Conservation (phyloP, 345 rosid species). For the Gossypium stocksii region DNA sequence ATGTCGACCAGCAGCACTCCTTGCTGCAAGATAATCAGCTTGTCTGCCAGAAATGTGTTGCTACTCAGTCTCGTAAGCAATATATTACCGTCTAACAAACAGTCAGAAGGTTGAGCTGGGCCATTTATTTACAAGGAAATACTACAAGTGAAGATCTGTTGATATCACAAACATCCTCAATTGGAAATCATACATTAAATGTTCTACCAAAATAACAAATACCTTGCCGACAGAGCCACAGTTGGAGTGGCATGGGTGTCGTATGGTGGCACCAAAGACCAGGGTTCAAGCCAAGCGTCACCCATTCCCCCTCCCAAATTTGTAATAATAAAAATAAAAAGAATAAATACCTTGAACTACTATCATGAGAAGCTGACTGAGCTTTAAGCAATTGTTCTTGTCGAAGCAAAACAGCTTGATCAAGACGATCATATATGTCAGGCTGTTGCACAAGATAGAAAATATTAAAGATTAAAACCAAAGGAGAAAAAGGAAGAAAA, state of each 20-base stretch:
- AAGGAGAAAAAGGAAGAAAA: conserved; percentile 1
- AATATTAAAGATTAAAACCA: conserved; percentile 1
- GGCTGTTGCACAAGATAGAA: conserved; percentile 39
- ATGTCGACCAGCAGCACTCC: conserved; percentile 69
- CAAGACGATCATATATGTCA: conserved; percentile 69
- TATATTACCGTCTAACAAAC: conserved; percentile 32
- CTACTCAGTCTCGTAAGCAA: conserved; percentile 60
- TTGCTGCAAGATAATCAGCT: conserved; percentile 80
- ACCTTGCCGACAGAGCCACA: too few relatives aligned
- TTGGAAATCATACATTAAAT: conserved; percentile 6
- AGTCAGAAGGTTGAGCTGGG: conserved; percentile 21
- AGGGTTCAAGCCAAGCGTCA: too few relatives aligned
- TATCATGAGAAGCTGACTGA: conserved; percentile 68
- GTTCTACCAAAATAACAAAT: conserved; percentile 1
- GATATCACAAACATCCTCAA: conserved; percentile 10
- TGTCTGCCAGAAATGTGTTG: conserved; percentile 93
- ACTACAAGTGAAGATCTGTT: conserved; percentile 1
- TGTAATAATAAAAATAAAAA: background rate
- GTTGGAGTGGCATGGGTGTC: too few relatives aligned
- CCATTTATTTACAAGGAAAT: conserved; percentile 7
- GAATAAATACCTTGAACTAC: conserved; percentile 63
- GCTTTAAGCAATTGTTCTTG: conserved; percentile 79
- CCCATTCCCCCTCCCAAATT: too few relatives aligned
- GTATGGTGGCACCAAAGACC: too few relatives aligned
- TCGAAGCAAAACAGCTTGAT: conserved; percentile 71